A percentile compares a stretch with the other conserved stretches of the same genome.
phyloP scores from a whole-genome alignment of 2,329 filamentous ascomycete genomes.

The Emydomyces testavorans region DNA sequence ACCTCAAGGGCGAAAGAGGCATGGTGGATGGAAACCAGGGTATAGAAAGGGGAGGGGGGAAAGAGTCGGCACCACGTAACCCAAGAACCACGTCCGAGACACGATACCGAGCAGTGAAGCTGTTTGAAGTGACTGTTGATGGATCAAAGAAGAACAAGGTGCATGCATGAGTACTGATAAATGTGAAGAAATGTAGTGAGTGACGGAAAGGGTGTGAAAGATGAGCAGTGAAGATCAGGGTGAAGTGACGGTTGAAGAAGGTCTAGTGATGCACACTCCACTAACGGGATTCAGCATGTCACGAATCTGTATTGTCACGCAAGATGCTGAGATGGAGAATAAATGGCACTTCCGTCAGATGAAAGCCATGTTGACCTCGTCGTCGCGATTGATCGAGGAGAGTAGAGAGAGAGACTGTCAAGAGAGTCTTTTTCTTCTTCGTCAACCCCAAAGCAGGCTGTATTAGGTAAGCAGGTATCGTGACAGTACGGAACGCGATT shows the following conservation, averaged over 20 bases:
- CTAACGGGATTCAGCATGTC: not conserved
- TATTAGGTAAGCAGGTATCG: too few species aligned
- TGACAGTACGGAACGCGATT: too few species aligned
- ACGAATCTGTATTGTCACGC: not conserved
- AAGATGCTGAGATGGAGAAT: too few species aligned
- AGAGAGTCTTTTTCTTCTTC: too few species aligned
- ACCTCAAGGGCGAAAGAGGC: slow-evolving; percentile 1
- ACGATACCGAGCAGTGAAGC: not conserved
- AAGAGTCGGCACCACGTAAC: too few species aligned
- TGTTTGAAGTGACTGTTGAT: not conserved
- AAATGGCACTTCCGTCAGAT: not conserved
- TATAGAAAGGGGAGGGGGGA: not conserved
- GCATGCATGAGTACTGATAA: not conserved
- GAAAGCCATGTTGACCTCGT: slow-evolving; percentile 2
- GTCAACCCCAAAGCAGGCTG: too few species aligned
- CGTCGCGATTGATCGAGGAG: too few species aligned
- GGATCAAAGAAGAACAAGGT: not conserved
- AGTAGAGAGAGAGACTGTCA: too few species aligned
- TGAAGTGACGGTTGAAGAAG: not conserved
- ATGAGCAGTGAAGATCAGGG: not conserved
- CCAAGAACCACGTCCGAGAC: too few species aligned
- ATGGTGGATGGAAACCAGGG: not conserved
- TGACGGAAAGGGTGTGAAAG: not conserved
- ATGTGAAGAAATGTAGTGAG: not conserved
- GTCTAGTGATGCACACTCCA: not conserved